Evolutionary conservation across 352 stramenopile species (phyloP).

Genomic region (Globisporangium emineosum): DNA sequence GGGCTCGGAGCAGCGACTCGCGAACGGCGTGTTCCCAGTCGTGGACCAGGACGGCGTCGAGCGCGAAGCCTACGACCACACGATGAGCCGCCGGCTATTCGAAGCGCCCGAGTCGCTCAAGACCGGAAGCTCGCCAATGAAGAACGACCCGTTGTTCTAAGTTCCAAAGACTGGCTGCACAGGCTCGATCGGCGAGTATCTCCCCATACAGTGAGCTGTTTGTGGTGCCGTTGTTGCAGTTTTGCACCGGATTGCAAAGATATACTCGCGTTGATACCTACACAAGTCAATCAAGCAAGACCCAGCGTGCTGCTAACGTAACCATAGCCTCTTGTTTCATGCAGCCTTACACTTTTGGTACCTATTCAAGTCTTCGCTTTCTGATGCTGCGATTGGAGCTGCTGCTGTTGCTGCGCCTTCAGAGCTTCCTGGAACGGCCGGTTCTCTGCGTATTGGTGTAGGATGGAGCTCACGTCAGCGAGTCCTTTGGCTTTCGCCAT

Average conservation of each 20-base stretch:
- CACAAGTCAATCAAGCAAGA: not conserved
- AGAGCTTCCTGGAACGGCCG: slow-evolving; percentile 22
- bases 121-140: slow-evolving; percentile 72
- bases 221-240: not conserved
- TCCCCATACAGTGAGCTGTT: not conserved
- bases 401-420: slow-evolving; percentile 7
- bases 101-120: slow-evolving; percentile 73
- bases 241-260: not conserved
- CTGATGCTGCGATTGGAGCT: not conserved
- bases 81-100: slow-evolving; percentile 53
- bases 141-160: slow-evolving; percentile 79
- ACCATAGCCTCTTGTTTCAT: not conserved
- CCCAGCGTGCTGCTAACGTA: not conserved
- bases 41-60: slow-evolving; percentile 63
- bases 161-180: not conserved
- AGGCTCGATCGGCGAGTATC: not conserved
- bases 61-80: slow-evolving; percentile 52
- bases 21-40: slow-evolving; percentile 65
- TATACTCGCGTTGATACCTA: not conserved
- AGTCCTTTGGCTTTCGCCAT: slow-evolving; percentile 27
- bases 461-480: slow-evolving; percentile 24
- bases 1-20: slow-evolving; percentile 43
- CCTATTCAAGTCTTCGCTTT: not conserved
- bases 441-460: slow-evolving; percentile 38
- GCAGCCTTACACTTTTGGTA: not conserved